Percentiles rank a stretch among this genome's conserved stretches.
These are phyloP conservation scores for Irpex sp. DNA, from an alignment of 1,284 basidiomycete genomes.

Conservation along the genomic window DNA sequence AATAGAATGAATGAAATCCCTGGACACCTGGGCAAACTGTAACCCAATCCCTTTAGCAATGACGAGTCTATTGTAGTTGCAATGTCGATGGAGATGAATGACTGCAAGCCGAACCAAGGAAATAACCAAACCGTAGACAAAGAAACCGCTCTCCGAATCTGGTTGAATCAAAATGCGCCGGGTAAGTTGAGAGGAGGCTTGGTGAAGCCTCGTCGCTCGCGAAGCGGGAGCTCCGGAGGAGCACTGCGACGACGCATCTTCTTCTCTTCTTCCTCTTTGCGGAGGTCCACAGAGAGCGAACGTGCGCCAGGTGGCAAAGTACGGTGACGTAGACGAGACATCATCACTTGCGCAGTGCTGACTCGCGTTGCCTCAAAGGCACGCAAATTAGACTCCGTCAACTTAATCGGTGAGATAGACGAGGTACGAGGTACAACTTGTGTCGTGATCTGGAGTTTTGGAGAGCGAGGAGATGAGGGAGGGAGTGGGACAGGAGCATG, in stretches of 20 bases:
- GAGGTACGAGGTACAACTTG: conserved; percentile 44
- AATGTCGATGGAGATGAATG: not conserved
- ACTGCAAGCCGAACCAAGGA: not conserved
- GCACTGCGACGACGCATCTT: conserved; percentile 34
- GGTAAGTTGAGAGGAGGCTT: conserved; percentile 34
- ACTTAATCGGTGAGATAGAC: conserved; percentile 39
- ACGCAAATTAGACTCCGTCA: conserved; percentile 51
- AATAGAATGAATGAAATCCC: not conserved
- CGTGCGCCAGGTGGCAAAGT: conserved; percentile 31
- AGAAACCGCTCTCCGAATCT: not conserved
- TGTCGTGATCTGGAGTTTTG: conserved; percentile 46
- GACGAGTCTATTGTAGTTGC: conserved; percentile 1
- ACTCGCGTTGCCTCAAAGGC: conserved; percentile 43
- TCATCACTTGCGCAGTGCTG: conserved; percentile 58
- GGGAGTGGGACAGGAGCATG: conserved; percentile 26
- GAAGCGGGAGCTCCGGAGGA: conserved; percentile 34
- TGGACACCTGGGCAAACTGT: not conserved
- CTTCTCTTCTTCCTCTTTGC: conserved; percentile 28
- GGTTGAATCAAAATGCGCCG: conserved; percentile 33
- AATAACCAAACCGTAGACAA: not conserved
- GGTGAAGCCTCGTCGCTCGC: conserved; percentile 31
- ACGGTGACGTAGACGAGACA: conserved; percentile 56
- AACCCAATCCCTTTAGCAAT: not conserved
- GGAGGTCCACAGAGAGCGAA: conserved; percentile 19
- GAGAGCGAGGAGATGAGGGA: conserved; percentile 31